phyloP scores from a whole-genome alignment of 208 protist species.

The Trypanosoma congolense region DNA sequence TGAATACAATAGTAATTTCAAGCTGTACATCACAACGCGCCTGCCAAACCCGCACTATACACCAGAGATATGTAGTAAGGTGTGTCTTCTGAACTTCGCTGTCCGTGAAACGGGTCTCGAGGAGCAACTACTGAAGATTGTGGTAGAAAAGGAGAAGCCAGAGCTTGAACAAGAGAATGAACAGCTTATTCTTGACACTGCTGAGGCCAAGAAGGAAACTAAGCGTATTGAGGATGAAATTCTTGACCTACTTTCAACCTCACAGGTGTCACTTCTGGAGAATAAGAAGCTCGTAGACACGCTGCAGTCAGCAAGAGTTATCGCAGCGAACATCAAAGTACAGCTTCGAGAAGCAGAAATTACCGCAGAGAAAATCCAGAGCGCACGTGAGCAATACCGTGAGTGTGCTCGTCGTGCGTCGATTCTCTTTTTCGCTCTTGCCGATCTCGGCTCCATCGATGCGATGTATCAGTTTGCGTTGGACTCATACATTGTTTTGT shows the following conservation, averaged over 20 bases:
- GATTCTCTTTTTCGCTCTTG: slow-evolving; percentile 97
- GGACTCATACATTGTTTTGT: slow-evolving; percentile 96
- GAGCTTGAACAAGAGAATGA: slow-evolving; percentile 98
- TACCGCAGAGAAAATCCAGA: slow-evolving; percentile 95
- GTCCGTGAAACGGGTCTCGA: slow-evolving; percentile 97
- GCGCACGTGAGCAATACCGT: slow-evolving; percentile 95
- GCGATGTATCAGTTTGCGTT: slow-evolving; percentile 99
- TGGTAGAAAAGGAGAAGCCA: slow-evolving; percentile 96
- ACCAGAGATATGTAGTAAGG: slow-evolving; percentile 97
- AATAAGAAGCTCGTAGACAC: slow-evolving; percentile 96
- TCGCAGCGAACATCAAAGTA: slow-evolving; percentile 92
- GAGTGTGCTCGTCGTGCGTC: slow-evolving; percentile 93
- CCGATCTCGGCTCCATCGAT: slow-evolving; percentile 95
- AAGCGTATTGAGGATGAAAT: slow-evolving; percentile 98
- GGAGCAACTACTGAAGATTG: slow-evolving; percentile 97
- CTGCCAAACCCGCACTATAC: slow-evolving; percentile 97
- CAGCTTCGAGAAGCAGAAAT: slow-evolving; percentile 90
- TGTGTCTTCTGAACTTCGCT: slow-evolving; percentile 97
- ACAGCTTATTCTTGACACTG: slow-evolving; percentile 93
- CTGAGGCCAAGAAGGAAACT: slow-evolving; percentile 91
- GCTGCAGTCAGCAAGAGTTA: slow-evolving; percentile 96
- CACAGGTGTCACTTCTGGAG: slow-evolving; percentile 94
- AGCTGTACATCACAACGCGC: slow-evolving; percentile 98
- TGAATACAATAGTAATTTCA: slow-evolving; percentile 96
- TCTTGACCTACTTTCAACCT: slow-evolving; percentile 91